A percentile compares a stretch with the other conserved stretches of the same genome.
These are phyloP conservation scores for Fusarium nanum DNA, from an alignment of 2,329 filamentous ascomycete genomes.

Conservation along the genomic window DNA sequence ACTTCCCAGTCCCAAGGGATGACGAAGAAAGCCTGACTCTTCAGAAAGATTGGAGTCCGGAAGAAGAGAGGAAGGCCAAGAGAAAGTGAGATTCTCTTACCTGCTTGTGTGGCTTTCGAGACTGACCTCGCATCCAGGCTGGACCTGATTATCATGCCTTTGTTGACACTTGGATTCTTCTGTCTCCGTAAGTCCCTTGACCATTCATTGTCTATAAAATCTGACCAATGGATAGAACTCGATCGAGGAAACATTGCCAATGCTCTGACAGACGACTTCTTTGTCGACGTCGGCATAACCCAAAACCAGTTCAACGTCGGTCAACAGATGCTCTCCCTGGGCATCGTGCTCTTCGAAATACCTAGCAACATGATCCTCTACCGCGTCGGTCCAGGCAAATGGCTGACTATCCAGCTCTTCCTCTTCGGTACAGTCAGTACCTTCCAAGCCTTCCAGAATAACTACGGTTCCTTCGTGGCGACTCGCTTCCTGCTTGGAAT, in stretches of 20 bases:
- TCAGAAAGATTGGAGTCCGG: slow-evolving; percentile 49
- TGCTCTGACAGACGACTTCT: slow-evolving; percentile 62
- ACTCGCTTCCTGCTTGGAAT: slow-evolving; percentile 65
- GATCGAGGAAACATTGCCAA: slow-evolving; percentile 59
- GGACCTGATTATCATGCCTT: slow-evolving; percentile 57
- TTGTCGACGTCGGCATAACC: slow-evolving; percentile 61
- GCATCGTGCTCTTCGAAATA: slow-evolving; percentile 60
- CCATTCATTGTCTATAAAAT: background rate
- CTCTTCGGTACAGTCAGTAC: slow-evolving; percentile 65
- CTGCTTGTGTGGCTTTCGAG: accelerated
- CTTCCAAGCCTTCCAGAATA: slow-evolving; percentile 64
- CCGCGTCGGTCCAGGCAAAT: slow-evolving; percentile 58
- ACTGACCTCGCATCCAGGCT: slow-evolving; percentile 44
- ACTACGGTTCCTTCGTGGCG: slow-evolving; percentile 59
- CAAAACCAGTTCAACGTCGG: slow-evolving; percentile 65
- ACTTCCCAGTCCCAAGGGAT: slow-evolving; percentile 33
- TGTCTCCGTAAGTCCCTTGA: slow-evolving; percentile 52
- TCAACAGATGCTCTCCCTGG: slow-evolving; percentile 62
- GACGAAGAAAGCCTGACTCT: slow-evolving; percentile 50
- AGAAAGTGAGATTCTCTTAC: slow-evolving; percentile 49
- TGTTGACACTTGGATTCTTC: slow-evolving; percentile 57
- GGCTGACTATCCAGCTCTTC: slow-evolving; percentile 65
- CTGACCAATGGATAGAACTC: slow-evolving; percentile 46
- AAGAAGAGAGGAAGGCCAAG: slow-evolving; percentile 54
- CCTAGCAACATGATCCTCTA: slow-evolving; percentile 53